Conservation (phyloP, 805 yeast species). For the Hagleromyces aurorensis region DNA sequence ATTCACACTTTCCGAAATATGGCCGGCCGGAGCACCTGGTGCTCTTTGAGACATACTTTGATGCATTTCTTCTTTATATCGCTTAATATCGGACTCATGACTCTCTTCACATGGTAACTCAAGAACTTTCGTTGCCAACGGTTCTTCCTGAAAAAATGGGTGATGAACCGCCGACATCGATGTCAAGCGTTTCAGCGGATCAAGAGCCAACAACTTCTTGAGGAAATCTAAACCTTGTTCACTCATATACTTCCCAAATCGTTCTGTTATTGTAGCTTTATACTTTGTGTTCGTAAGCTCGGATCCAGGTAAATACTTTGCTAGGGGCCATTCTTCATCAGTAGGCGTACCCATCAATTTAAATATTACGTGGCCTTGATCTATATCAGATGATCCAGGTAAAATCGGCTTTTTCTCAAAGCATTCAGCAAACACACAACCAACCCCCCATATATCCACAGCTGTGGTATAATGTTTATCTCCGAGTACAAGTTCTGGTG, state of each 20-base stretch:
- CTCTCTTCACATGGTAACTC: conserved; percentile 70
- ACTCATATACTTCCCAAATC: conserved; percentile 37
- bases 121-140: conserved; percentile 54
- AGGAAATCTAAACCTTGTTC: conserved; percentile 47
- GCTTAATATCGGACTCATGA: conserved; percentile 76
- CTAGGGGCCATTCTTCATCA: conserved; percentile 52
- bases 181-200: conserved; percentile 67
- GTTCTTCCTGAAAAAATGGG: conserved; percentile 57
- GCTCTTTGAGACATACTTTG: conserved; percentile 29
- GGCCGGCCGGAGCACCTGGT: conserved; percentile 31
- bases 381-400: conserved; percentile 77
- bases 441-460: conserved; percentile 96
- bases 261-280: conserved; percentile 39
- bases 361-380: conserved; percentile 80
- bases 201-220: conserved; percentile 52
- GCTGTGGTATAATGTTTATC: conserved; percentile 86
- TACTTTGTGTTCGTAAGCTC: conserved; percentile 32
- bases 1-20: conserved; percentile 22
- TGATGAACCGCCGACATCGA: conserved; percentile 73
- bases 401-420: conserved; percentile 75
- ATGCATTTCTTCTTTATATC: conserved; percentile 39
- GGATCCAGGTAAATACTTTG: conserved; percentile 44
- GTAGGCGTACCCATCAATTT: conserved; percentile 75
- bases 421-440: conserved; percentile 91
- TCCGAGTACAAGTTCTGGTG: conserved; percentile 87